These are phyloP conservation scores for Keqinozyma sinolaborantium DNA, from an alignment of 1,139 yeast genomes.

Conservation along the genomic window DNA sequence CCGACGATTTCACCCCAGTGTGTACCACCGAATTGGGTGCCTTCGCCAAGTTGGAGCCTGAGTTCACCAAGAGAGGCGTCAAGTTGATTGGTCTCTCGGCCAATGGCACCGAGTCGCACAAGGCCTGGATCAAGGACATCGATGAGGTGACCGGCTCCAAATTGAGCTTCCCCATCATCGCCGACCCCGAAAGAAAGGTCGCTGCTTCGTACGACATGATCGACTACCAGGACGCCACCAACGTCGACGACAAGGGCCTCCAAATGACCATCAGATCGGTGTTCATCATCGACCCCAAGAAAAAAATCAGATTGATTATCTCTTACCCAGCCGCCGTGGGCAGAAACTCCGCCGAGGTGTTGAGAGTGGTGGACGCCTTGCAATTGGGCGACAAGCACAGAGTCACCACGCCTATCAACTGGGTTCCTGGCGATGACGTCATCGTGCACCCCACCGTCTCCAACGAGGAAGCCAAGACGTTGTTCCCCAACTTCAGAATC, in stretches of 20 bases:
- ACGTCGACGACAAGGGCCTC: slow-evolving; percentile 66
- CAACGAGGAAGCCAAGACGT: slow-evolving; percentile 71
- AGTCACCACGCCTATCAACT: slow-evolving; percentile 78
- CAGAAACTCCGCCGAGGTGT: slow-evolving; percentile 83
- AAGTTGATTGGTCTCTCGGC: slow-evolving; percentile 86
- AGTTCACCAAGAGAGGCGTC: slow-evolving; percentile 74
- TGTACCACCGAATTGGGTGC: slow-evolving; percentile 96
- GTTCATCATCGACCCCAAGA: slow-evolving; percentile 80
- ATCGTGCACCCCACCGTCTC: slow-evolving; percentile 83
- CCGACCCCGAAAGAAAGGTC: slow-evolving; percentile 76
- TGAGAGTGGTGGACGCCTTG: slow-evolving; percentile 82
- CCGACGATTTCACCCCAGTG: slow-evolving; percentile 93
- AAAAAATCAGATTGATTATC: slow-evolving; percentile 78
- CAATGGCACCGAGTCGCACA: slow-evolving; percentile 73
- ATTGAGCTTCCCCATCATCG: slow-evolving; percentile 82
- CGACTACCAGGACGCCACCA: slow-evolving; percentile 83
- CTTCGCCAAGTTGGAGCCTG: slow-evolving; percentile 79
- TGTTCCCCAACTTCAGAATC: slow-evolving; percentile 73
- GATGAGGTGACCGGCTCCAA: slow-evolving; percentile 73
- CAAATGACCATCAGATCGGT: slow-evolving; percentile 78
- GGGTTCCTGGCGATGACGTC: slow-evolving; percentile 78
- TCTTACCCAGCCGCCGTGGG: slow-evolving; percentile 92
- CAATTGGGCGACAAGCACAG: slow-evolving; percentile 79
- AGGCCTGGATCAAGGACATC: slow-evolving; percentile 81
- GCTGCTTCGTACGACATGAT: slow-evolving; percentile 87